phyloP scores from a whole-genome alignment of 352 stramenopile genomes.

The Phytophthora pseudosyringae region DNA sequence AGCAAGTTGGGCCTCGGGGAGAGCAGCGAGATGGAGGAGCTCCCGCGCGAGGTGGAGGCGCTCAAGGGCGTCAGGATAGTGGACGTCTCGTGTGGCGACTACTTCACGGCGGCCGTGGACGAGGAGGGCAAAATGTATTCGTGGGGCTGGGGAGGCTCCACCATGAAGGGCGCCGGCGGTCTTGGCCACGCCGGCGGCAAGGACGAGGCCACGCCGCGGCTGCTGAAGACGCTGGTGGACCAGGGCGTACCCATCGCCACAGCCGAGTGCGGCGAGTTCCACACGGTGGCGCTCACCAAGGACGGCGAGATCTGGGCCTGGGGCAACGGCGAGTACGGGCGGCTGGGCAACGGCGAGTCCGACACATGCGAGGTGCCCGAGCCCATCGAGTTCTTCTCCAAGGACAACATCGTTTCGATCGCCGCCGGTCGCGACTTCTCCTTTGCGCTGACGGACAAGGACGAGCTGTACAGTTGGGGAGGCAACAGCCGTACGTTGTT shows the following conservation, averaged over 20 bases:
- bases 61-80: conserved; percentile 79
- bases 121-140: conserved; percentile 89
- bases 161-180: conserved; percentile 79
- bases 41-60: conserved; percentile 70
- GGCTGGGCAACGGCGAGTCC: conserved; percentile 90
- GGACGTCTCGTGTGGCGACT: conserved; percentile 86
- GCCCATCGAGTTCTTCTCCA: conserved; percentile 85
- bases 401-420: conserved; percentile 74
- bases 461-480: conserved; percentile 92
- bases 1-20: conserved; percentile 76
- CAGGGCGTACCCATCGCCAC: conserved; percentile 78
- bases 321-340: conserved; percentile 92
- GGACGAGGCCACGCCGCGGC: conserved; percentile 72
- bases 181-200: conserved; percentile 78
- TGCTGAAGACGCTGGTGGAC: conserved; percentile 78
- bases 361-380: conserved; percentile 83
- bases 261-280: conserved; percentile 87
- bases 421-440: conserved; percentile 90
- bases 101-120: conserved; percentile 88
- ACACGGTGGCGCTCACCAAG: conserved; percentile 89
- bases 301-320: conserved; percentile 93
- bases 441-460: conserved; percentile 84
- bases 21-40: conserved; percentile 54
- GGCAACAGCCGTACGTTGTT: conserved; percentile 89
- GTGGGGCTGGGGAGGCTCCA: conserved; percentile 90